Conservation (phyloP, 257 asterid genomes). For the Rhazya stricta region DNA sequence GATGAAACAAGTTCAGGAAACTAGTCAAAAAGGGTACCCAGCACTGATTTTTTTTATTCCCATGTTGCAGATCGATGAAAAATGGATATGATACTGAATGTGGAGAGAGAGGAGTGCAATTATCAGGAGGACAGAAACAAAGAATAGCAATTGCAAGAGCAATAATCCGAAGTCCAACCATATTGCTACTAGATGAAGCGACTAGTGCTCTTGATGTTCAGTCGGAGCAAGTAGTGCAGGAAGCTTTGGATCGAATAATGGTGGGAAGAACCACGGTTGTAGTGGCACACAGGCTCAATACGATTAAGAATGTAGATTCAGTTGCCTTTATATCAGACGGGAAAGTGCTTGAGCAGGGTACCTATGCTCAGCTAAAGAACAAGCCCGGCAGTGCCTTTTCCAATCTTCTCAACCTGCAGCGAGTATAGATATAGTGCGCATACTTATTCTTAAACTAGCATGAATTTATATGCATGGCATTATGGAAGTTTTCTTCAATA, state of each 20-base stretch:
- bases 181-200: constrained; percentile 73
- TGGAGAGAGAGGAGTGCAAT: constrained; percentile 72
- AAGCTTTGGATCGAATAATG: constrained; percentile 67
- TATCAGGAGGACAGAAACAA: constrained; percentile 83
- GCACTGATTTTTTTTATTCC: background rate
- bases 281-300: constrained; percentile 80
- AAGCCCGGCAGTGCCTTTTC: constrained; percentile 66
- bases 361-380: constrained; percentile 50
- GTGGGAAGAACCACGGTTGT: constrained; percentile 67
- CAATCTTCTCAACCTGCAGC: constrained; percentile 56
- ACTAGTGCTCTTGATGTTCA: constrained; percentile 81
- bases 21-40: background rate
- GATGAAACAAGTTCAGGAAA: background rate
- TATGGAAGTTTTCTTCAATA: background rate
- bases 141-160: constrained; percentile 84
- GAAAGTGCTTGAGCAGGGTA: constrained; percentile 59
- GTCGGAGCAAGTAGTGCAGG: constrained; percentile 76
- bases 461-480: background rate
- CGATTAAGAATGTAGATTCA: constrained; percentile 63
- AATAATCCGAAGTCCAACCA: constrained; percentile 51
- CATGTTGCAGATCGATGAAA: constrained; percentile 47
- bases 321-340: constrained; percentile 67
- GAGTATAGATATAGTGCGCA: constrained; percentile 7
- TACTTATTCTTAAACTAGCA: background rate
- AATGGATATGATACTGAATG: constrained; percentile 69